A percentile compares a stretch with the other conserved stretches of the same genome.
Evolutionary conservation across 129 eudicot genomes (phyloP).

Genomic region (Lactuca saligna): DNA sequence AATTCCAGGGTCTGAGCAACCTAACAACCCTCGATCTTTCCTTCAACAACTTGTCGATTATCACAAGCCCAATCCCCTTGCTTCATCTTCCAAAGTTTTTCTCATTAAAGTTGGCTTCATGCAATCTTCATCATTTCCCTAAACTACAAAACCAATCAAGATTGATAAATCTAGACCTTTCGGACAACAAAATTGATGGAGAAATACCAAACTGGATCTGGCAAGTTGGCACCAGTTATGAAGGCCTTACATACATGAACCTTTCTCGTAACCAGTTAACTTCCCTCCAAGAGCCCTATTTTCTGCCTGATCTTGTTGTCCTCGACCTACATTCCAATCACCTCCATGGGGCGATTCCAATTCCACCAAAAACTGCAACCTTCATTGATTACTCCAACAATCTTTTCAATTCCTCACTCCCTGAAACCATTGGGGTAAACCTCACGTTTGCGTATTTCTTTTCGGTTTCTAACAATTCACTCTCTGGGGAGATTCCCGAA

Average conservation of each 20-base stretch:
- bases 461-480: slow-evolving; percentile 41
- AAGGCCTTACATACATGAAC: slow-evolving; percentile 26
- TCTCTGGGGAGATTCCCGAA: slow-evolving; percentile 42
- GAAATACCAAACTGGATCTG: slow-evolving; percentile 64
- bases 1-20: background rate
- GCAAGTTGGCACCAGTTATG: slow-evolving; percentile 27
- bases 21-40: slow-evolving; percentile 51
- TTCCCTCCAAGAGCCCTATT: slow-evolving; percentile 34
- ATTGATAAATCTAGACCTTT: slow-evolving; percentile 43
- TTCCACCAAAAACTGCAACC: slow-evolving; percentile 24
- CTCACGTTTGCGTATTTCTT: slow-evolving; percentile 11
- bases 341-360: slow-evolving; percentile 46
- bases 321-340: slow-evolving; percentile 56
- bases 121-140: slow-evolving; percentile 47
- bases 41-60: slow-evolving; percentile 43
- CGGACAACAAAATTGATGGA: slow-evolving; percentile 55
- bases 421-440: slow-evolving; percentile 18
- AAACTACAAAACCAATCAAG: slow-evolving; percentile 36
- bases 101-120: slow-evolving; percentile 48
- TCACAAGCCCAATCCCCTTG: background rate
- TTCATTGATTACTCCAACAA: slow-evolving; percentile 49
- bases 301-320: background rate
- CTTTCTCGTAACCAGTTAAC: slow-evolving; percentile 50
- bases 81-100: slow-evolving; percentile 30
- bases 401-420: slow-evolving; percentile 36